phyloP scores from a whole-genome alignment of 2,329 filamentous ascomycete species.

The Byssochlamys sp. region DNA sequence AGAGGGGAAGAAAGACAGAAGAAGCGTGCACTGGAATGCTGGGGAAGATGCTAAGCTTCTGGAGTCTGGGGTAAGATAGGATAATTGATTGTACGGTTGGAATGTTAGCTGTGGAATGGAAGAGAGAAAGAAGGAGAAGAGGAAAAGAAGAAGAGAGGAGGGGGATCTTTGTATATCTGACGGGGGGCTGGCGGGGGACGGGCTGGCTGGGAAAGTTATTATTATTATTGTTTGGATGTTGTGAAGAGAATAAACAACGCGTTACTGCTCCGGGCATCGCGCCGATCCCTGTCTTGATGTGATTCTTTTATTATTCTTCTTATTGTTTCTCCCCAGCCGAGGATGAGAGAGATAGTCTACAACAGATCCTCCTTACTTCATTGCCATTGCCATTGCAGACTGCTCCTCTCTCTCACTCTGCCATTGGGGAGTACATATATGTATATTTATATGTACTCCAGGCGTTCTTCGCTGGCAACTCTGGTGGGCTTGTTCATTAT shows the following conservation, averaged over 20 bases:
- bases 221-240: conserved; percentile 5
- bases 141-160: conserved; percentile 3
- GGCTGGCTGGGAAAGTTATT: neutral
- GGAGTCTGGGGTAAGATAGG: conserved; percentile 10
- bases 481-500: neutral
- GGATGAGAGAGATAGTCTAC: conserved; percentile 1
- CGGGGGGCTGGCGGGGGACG: conserved; percentile 2
- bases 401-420: neutral
- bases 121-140: conserved; percentile 3
- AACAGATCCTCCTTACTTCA: neutral
- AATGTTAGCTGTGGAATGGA: conserved; percentile 9
- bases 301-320: neutral
- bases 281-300: neutral
- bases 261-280: conserved; percentile 1
- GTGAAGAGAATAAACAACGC: conserved; percentile 2
- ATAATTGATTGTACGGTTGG: neutral
- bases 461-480: neutral
- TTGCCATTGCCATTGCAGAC: neutral
- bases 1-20: conserved; percentile 8
- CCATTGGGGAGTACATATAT: neutral
- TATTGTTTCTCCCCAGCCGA: neutral
- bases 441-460: neutral
- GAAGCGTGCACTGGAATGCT: neutral
- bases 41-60: neutral
- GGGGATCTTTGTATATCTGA: conserved; percentile 3